These are phyloP conservation scores for Penicillium desertorum DNA, from an alignment of 495 filamentous ascomycete genomes.

Conservation along the genomic window DNA sequence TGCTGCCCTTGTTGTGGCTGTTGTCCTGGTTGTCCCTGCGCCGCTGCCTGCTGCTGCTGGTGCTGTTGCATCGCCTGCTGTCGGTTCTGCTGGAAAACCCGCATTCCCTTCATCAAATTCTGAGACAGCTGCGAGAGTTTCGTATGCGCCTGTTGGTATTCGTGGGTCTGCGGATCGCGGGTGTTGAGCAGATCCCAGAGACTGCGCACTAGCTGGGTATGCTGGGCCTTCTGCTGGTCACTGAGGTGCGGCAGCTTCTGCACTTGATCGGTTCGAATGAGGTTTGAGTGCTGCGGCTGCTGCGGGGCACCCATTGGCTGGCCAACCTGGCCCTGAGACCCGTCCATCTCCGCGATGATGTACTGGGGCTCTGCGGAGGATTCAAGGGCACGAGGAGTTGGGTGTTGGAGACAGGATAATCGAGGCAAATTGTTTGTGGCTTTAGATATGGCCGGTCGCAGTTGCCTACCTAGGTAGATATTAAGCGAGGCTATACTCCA, in stretches of 20 bases:
- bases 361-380: slow-evolving; percentile 1
- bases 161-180: slow-evolving; percentile 51
- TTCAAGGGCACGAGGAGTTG: neutral
- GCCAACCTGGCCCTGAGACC: slow-evolving; percentile 32
- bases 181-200: slow-evolving; percentile 63
- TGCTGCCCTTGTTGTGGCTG: slow-evolving; percentile 33
- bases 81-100: slow-evolving; percentile 45
- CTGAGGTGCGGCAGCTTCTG: slow-evolving; percentile 50
- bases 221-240: slow-evolving; percentile 64
- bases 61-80: slow-evolving; percentile 41
- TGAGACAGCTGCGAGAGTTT: slow-evolving; percentile 66
- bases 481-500: neutral
- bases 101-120: slow-evolving; percentile 60
- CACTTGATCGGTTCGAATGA: slow-evolving; percentile 55
- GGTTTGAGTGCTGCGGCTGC: slow-evolving; percentile 44
- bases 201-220: slow-evolving; percentile 59
- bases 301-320: slow-evolving; percentile 38
- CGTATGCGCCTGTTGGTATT: slow-evolving; percentile 61
- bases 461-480: neutral
- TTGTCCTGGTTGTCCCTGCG: slow-evolving; percentile 11
- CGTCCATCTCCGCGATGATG: slow-evolving; percentile 33
- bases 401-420: neutral
- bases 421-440: neutral
- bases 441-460: neutral
- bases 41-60: slow-evolving; percentile 17